phyloP scores from a whole-genome alignment of 176 grass and related monocot genomes.

The Carex kokanica region DNA sequence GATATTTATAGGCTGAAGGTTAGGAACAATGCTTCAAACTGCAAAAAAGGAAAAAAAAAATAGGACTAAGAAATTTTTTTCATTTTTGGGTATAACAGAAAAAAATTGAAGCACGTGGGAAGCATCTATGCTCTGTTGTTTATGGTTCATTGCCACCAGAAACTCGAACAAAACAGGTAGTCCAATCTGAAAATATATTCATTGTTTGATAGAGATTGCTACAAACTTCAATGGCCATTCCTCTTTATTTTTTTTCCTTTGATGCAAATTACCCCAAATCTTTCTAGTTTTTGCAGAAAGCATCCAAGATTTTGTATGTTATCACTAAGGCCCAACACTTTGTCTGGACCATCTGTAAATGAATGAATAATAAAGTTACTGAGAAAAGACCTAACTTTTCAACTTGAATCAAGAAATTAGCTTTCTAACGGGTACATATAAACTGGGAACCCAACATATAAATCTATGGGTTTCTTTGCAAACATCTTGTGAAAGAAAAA shows the following conservation, averaged over 20 bases:
- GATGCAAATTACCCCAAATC: not conserved
- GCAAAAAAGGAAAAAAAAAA: not conserved
- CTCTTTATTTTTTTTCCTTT: not conserved
- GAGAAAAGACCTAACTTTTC: not conserved
- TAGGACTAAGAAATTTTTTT: not conserved
- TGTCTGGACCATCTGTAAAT: not conserved
- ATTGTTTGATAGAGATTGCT: conserved; percentile 4
- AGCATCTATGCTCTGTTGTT: conserved; percentile 94
- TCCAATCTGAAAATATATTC: not conserved
- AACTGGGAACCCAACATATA: not conserved
- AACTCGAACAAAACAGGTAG: conserved; percentile 95
- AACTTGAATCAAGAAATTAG: not conserved
- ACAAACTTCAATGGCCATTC: not conserved
- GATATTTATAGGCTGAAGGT: conserved; percentile 91
- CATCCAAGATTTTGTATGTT: not conserved
- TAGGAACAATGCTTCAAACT: conserved; percentile 30
- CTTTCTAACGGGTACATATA: not conserved
- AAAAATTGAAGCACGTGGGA: conserved; percentile 73
- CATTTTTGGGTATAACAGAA: conserved; percentile 47
- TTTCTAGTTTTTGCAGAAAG: not conserved
- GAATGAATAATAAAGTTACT: not conserved
- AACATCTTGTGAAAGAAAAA: not conserved
- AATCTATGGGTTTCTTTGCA: not conserved
- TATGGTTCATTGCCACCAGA: conserved; percentile 96
- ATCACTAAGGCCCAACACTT: not conserved